Conservation (phyloP, 768 basidiomycete species). For the Boletus coccyginus region DNA sequence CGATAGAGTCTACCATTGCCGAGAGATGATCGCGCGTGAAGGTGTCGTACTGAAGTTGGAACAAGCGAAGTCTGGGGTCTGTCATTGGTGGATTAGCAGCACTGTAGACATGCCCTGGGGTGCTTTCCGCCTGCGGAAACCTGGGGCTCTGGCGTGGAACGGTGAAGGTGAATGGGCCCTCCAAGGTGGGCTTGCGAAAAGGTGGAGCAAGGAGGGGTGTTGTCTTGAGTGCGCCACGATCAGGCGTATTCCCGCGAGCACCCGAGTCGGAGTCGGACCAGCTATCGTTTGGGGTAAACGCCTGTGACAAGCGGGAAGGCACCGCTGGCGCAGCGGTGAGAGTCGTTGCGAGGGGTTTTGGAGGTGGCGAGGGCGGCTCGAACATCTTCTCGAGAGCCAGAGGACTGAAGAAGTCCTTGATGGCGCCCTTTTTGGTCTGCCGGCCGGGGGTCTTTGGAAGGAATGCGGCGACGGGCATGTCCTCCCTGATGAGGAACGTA, state of each 20-base stretch:
- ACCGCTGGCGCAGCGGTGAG: conserved; percentile 29
- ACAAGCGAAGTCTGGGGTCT: conserved; percentile 79
- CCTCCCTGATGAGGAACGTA: conserved; percentile 75
- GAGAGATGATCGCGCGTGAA: conserved; percentile 93
- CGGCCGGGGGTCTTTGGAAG: conserved; percentile 66
- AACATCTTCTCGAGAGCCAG: conserved; percentile 89
- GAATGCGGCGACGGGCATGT: conserved; percentile 52
- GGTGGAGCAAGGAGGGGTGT: conserved; percentile 5
- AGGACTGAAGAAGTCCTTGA: conserved; percentile 87
- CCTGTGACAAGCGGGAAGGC: conserved; percentile 39
- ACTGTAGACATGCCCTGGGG: conserved; percentile 37
- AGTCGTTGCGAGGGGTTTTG: conserved; percentile 19
- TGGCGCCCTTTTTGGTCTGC: conserved; percentile 49
- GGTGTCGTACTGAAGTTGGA: conserved; percentile 95
- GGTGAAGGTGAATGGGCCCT: conserved; percentile 73
- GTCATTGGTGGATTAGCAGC: conserved; percentile 39
- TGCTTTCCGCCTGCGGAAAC: conserved; percentile 59
- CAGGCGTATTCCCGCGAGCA: conserved; percentile 9
- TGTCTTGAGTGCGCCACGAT: conserved; percentile 6
- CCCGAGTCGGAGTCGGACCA: conserved; percentile 24
- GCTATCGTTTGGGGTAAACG: conserved; percentile 31
- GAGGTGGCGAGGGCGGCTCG: conserved; percentile 85
- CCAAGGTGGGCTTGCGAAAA: conserved; percentile 42
- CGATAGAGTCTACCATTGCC: conserved; percentile 92
- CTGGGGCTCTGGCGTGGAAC: conserved; percentile 46